Percentiles rank a stretch among this genome's conserved stretches.
These are phyloP conservation scores for Neofusicoccum laricinum DNA, from an alignment of 2,329 filamentous ascomycete genomes.

Conservation along the genomic window DNA sequence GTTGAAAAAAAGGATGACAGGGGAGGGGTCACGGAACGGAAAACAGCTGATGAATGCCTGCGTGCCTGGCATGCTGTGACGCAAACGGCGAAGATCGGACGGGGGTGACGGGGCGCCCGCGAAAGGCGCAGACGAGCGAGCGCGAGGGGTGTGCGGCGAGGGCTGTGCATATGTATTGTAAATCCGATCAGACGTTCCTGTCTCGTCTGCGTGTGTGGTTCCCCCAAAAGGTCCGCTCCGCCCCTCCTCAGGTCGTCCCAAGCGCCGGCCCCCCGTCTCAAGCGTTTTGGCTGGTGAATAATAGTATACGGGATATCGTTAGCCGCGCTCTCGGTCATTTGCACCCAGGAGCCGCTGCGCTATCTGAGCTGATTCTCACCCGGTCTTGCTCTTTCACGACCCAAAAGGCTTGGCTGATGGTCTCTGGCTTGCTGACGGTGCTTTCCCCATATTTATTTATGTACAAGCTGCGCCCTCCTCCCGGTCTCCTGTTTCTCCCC, in stretches of 20 bases:
- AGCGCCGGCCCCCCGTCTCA: too few species aligned
- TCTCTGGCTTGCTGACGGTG: neutral
- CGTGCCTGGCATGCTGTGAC: neutral
- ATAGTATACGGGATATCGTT: constrained; percentile 7
- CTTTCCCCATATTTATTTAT: constrained; percentile 7
- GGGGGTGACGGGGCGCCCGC: neutral
- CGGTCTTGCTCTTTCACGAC: neutral
- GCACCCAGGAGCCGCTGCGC: neutral
- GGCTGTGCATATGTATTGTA: constrained; percentile 12
- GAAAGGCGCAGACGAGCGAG: neutral
- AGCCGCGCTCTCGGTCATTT: neutral
- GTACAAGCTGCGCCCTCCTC: neutral
- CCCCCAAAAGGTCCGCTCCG: neutral
- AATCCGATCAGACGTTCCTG: constrained; percentile 3
- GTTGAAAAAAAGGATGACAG: neutral
- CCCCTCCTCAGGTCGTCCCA: too few species aligned
- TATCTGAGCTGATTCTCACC: constrained; percentile 3
- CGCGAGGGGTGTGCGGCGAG: constrained; percentile 3
- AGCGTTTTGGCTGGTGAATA: neutral
- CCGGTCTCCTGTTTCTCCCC: neutral
- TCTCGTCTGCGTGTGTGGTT: neutral
- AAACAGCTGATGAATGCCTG: neutral
- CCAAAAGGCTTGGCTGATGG: constrained; percentile 1
- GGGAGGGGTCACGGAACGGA: neutral
- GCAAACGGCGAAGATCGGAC: constrained; percentile 6